A percentile compares a stretch with the other conserved stretches of the same genome.
phyloP scores from a whole-genome alignment of 2,329 filamentous ascomycete genomes.

The Curvularia eragrostidis region DNA sequence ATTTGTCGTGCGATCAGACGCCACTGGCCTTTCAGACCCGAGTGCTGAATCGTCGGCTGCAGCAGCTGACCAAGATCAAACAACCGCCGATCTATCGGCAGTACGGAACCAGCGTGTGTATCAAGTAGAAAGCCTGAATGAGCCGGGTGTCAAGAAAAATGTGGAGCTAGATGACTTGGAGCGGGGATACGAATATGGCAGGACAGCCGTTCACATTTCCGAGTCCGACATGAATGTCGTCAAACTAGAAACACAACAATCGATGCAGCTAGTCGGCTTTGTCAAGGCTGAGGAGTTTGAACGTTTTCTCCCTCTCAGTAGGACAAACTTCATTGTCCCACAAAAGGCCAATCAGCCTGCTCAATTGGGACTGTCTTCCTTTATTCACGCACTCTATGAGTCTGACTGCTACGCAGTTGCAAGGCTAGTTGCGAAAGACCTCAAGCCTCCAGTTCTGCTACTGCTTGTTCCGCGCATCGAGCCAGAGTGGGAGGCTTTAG shows the following conservation, averaged over 20 bases:
- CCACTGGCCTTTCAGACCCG: slow-evolving; percentile 54
- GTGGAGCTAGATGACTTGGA: slow-evolving; percentile 82
- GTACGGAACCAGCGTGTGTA: slow-evolving; percentile 84
- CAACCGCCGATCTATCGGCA: slow-evolving; percentile 60
- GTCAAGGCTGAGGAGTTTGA: slow-evolving; percentile 79
- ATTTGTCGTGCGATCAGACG: slow-evolving; percentile 66
- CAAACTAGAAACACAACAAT: slow-evolving; percentile 78
- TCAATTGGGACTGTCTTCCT: slow-evolving; percentile 81
- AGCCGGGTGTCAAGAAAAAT: slow-evolving; percentile 79
- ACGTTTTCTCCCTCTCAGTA: slow-evolving; percentile 84
- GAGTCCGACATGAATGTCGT: slow-evolving; percentile 87
- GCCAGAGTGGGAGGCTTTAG: slow-evolving; percentile 78
- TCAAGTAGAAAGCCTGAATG: slow-evolving; percentile 75
- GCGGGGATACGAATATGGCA: slow-evolving; percentile 93
- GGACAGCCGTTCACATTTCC: slow-evolving; percentile 88
- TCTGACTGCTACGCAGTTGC: slow-evolving; percentile 86
- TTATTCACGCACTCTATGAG: slow-evolving; percentile 87
- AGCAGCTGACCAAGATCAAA: slow-evolving; percentile 50
- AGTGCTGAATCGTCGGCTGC: slow-evolving; percentile 62
- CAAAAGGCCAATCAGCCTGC: slow-evolving; percentile 82
- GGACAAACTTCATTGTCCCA: slow-evolving; percentile 77
- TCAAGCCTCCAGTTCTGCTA: slow-evolving; percentile 76
- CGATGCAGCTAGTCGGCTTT: slow-evolving; percentile 86
- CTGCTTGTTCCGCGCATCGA: slow-evolving; percentile 83
- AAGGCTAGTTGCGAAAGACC: slow-evolving; percentile 82